Conservation (phyloP, 371 early-diverging fungal species). For the Mortierella sp. region DNA sequence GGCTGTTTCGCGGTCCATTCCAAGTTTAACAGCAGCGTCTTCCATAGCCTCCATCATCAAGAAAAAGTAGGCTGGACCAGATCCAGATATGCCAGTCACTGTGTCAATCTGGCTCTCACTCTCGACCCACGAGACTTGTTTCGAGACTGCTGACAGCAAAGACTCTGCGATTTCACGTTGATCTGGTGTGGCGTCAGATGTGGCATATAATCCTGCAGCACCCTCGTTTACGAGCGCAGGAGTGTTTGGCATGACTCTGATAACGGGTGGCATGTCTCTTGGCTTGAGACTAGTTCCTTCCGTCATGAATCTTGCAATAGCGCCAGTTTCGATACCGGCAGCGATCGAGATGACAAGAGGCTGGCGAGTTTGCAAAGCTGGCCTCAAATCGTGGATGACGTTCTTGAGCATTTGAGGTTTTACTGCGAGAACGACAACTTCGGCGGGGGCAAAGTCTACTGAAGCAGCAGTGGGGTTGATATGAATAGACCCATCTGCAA, state of each 20-base stretch:
- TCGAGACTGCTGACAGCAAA: conserved; percentile 79
- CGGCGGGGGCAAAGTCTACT: conserved; percentile 57
- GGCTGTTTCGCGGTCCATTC: conserved; percentile 81
- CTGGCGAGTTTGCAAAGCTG: conserved; percentile 55
- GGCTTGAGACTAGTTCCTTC: conserved; percentile 25
- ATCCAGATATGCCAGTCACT: conserved; percentile 89
- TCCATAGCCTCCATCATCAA: conserved; percentile 91
- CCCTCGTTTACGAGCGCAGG: conserved; percentile 91
- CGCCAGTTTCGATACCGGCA: conserved; percentile 87
- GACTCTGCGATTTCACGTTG: conserved; percentile 75
- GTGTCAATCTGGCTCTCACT: conserved; percentile 84
- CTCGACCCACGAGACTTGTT: conserved; percentile 88
- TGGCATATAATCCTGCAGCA: conserved; percentile 88
- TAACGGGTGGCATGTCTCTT: conserved; percentile 66
- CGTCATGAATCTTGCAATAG: conserved; percentile 79
- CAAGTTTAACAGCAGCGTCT: conserved; percentile 83
- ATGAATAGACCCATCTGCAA: conserved; percentile 31
- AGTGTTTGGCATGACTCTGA: conserved; percentile 96
- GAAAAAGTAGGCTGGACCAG: conserved; percentile 96
- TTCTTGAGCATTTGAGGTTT: conserved; percentile 90
- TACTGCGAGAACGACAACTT: conserved; percentile 89
- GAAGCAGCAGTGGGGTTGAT: conserved; percentile 50
- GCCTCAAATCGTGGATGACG: conserved; percentile 69
- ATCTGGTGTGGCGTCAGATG: conserved; percentile 62
- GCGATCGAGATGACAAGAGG: conserved; percentile 89